These are phyloP conservation scores for Cerrena zonata DNA, from an alignment of 1,284 basidiomycete genomes.

Conservation along the genomic window DNA sequence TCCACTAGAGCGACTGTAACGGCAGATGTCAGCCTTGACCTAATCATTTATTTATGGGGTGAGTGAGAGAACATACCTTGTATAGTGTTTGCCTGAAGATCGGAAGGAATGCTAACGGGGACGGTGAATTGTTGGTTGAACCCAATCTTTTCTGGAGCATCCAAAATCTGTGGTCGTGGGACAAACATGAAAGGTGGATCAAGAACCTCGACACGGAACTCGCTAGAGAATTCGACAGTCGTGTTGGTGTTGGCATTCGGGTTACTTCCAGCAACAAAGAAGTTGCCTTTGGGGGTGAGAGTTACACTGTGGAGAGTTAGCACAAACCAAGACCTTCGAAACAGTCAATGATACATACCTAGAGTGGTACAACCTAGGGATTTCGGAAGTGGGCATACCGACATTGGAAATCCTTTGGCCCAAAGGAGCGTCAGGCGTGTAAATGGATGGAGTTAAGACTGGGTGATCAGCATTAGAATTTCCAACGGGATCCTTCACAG, in stretches of 20 bases:
- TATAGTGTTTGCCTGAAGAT: constrained; percentile 27
- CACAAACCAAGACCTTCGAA: no score
- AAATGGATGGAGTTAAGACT: constrained; percentile 44
- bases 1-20: neutral
- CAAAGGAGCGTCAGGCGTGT: constrained; percentile 41
- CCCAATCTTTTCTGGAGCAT: constrained; percentile 32
- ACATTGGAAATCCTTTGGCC: constrained; percentile 42
- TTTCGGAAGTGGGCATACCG: constrained; percentile 41
- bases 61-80: constrained; percentile 25
- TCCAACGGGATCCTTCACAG: constrained; percentile 42
- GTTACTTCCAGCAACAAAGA: neutral
- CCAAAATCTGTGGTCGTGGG: constrained; percentile 34
- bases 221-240: constrained; percentile 29
- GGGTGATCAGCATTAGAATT: no score
- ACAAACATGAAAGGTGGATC: no score
- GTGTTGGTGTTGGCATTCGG: constrained; percentile 1
- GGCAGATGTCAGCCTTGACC: neutral
- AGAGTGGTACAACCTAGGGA: constrained; percentile 40
- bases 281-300: neutral
- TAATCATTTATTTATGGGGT: neutral
- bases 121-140: constrained; percentile 38
- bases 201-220: constrained; percentile 44
- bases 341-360: no score
- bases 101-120: constrained; percentile 30
- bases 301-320: no score